Conservation (phyloP, 2,329 filamentous ascomycete genomes). For the Colletotrichum sp. region DNA sequence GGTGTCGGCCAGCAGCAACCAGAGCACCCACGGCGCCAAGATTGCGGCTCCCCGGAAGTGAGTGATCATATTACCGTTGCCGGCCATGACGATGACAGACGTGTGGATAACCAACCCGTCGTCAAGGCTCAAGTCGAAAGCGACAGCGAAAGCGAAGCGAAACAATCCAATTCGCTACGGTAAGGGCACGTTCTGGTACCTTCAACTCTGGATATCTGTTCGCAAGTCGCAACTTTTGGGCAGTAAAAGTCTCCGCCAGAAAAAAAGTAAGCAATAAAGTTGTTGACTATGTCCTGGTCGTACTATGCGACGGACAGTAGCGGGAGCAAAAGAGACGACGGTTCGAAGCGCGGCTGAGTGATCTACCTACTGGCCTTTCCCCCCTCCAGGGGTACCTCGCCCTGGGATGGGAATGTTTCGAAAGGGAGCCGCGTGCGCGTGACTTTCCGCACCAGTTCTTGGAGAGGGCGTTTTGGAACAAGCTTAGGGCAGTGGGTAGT, state of each 20-base stretch:
- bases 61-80: constrained; percentile 29
- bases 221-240: not conserved
- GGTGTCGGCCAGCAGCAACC: constrained; percentile 57
- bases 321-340: not conserved
- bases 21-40: constrained; percentile 56
- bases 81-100: constrained; percentile 5
- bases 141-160: not conserved
- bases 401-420: constrained; percentile 10
- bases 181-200: not conserved
- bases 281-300: not conserved
- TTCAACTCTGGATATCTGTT: not conserved
- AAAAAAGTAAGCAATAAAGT: not conserved
- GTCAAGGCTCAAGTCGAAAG: not conserved
- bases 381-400: not conserved
- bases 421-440: constrained; percentile 17
- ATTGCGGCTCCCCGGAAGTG: constrained; percentile 49
- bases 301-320: not conserved
- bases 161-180: not conserved
- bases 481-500: not conserved
- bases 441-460: not conserved
- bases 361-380: not conserved
- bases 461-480: constrained; percentile 1
- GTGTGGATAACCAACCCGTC: not conserved
- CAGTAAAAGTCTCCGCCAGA: not conserved
- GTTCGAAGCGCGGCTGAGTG: not conserved